Evolutionary conservation across 2,329 filamentous ascomycete species (phyloP).

Genomic region (Alternaria dauci): DNA sequence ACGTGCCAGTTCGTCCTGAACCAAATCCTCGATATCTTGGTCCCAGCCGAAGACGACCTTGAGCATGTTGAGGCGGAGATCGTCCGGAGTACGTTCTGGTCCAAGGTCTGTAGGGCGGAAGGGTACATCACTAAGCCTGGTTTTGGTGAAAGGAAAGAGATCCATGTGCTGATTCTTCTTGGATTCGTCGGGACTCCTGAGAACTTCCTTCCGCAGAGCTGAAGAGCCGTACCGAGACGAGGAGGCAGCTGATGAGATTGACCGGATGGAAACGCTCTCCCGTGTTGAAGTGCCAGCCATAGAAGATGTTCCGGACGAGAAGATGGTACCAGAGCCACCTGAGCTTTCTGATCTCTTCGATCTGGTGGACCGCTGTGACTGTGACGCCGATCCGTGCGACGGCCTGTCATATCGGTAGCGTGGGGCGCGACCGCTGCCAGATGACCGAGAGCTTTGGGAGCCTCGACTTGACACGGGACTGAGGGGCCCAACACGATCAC

Average conservation of each 20-base stretch:
- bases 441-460: constrained; percentile 66
- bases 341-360: constrained; percentile 47
- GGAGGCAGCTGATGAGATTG: constrained; percentile 60
- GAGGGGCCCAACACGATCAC: constrained; percentile 69
- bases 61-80: constrained; percentile 89
- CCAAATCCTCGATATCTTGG: constrained; percentile 78
- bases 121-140: constrained; percentile 80
- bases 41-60: constrained; percentile 96
- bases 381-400: constrained; percentile 25
- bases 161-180: constrained; percentile 69
- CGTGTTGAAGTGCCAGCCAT: constrained; percentile 44
- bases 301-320: constrained; percentile 71
- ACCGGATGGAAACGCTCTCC: constrained; percentile 67
- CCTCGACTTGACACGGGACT: constrained; percentile 74
- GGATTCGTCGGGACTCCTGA: constrained; percentile 76
- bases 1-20: constrained; percentile 82
- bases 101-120: constrained; percentile 73
- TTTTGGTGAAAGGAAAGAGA: constrained; percentile 85
- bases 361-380: constrained; percentile 28
- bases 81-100: constrained; percentile 64
- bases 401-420: constrained; percentile 59
- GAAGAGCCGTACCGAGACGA: constrained; percentile 64
- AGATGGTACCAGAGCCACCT: constrained; percentile 66
- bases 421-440: constrained; percentile 54
- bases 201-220: constrained; percentile 79